A percentile compares a stretch with the other conserved stretches of the same genome.
Evolutionary conservation across 75 land plant species (phyloP).

Genomic region (Selaginella moellendorffii): DNA sequence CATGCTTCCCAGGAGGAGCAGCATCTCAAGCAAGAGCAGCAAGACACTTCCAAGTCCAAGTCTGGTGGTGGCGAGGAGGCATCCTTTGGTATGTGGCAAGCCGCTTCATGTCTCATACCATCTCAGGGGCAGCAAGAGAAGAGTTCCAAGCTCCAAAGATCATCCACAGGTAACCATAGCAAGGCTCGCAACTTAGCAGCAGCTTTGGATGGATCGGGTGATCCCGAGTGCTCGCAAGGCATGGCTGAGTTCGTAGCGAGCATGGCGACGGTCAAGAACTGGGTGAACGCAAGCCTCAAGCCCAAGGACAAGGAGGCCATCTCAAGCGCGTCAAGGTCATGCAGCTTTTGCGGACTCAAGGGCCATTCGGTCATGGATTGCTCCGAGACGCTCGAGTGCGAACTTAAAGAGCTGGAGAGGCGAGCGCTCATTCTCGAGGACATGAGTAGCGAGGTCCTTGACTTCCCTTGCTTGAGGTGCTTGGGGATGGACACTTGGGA

Average conservation of each 20-base stretch:
- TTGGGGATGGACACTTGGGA: slow-evolving; percentile 35
- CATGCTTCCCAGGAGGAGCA: too few species aligned
- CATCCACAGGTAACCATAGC: not conserved
- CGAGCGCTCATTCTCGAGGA: slow-evolving; percentile 11
- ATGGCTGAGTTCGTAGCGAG: not conserved
- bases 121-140: not conserved
- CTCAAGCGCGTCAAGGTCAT: too few species aligned
- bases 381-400: slow-evolving; percentile 29
- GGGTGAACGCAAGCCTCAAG: not conserved
- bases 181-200: too few species aligned
- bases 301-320: not conserved
- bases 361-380: slow-evolving; percentile 39
- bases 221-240: not conserved
- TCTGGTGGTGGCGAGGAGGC: not conserved
- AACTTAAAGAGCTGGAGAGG: slow-evolving; percentile 28
- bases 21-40: not conserved
- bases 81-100: not conserved
- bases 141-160: not conserved
- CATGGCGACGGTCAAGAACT: not conserved
- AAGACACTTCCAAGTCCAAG: not conserved
- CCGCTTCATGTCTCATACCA: not conserved
- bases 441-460: slow-evolving; percentile 6
- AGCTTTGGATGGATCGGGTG: not conserved
- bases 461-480: slow-evolving; percentile 31
- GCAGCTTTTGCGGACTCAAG: slow-evolving; percentile 37